Base-by-base conservation (phyloP, 352 stramenopile species). In the Globisporangium perplexum region DNA sequence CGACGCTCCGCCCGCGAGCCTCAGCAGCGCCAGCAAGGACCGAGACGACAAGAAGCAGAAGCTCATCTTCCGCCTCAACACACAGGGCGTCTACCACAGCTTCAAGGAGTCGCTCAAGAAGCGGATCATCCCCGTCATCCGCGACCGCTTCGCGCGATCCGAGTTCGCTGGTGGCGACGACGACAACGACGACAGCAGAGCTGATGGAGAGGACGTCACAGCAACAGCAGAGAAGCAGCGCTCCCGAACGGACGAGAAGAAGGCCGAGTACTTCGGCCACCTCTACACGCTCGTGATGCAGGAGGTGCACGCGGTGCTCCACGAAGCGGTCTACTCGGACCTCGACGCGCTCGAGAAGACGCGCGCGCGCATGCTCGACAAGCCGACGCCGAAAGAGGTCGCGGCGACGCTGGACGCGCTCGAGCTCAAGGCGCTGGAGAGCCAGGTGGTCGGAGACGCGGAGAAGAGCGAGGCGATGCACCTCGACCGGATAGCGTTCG, bases 61-160 rank as follows among this genome's bases (percentile, higher is more conserved):
- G 24, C 71, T 94, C 15, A 74, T 94, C 26, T 91, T 88, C 46
- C 66, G 80, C 10, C 65, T 94, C 3, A 94, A 94, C 59, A 75
- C 82, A 3, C 68, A 90, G 33, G 80, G 83, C 15, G 58, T 71
- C 26, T 94, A 94, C 60, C 83, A 92, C 54, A 66, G 66, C 20
- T 90, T 94, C 52, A 94, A 92, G 50, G 78, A 94, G 55, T 61
- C 77, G 46, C 77, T 94, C 45, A 91, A 91, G 67, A 89, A 88
- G 57, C 80, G 72, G 42, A 68, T 93, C n/a, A 65, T 92, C 8
- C 69, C 75, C 8, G 47, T 94, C 12, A 85, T 92, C 41, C 77
- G 79, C 11, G 73, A 90, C 48, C 62, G 65, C 22, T 85, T 85
- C 41, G 63, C 66, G 55, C 66, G 51, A 22, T 58, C 46, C 17